phyloP scores from a whole-genome alignment of 1,139 yeast genomes.

The Debaryomyces fabryi region DNA sequence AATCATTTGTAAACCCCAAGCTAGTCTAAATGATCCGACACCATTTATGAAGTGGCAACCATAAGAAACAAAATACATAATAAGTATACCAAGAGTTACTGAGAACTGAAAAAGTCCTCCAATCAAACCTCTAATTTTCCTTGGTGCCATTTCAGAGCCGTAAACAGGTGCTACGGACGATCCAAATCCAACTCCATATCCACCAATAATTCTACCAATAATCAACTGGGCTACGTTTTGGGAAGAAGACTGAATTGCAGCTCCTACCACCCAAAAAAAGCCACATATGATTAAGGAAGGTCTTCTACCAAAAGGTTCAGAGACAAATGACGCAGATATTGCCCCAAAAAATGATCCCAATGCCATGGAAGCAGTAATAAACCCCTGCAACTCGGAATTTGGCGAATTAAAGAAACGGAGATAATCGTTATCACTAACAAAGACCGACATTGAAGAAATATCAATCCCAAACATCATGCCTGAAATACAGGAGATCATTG shows the following conservation, averaged over 20 bases:
- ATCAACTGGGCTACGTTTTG: slow-evolving; percentile 39
- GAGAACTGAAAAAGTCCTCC: slow-evolving; percentile 49
- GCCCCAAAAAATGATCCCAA: slow-evolving; percentile 41
- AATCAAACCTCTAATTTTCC: slow-evolving; percentile 53
- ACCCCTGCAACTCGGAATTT: slow-evolving; percentile 28
- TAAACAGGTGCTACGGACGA: slow-evolving; percentile 62
- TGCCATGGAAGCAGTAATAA: slow-evolving; percentile 39
- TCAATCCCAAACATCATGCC: slow-evolving; percentile 65
- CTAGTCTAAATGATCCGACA: slow-evolving; percentile 47
- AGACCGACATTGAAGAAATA: slow-evolving; percentile 61
- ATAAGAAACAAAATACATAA: slow-evolving; percentile 41
- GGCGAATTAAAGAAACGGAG: slow-evolving; percentile 9
- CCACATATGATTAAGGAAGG: slow-evolving; percentile 31
- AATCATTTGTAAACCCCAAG: slow-evolving; percentile 57
- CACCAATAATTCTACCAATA: slow-evolving; percentile 55
- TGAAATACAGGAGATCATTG: slow-evolving; percentile 48
- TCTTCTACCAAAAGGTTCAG: slow-evolving; percentile 42
- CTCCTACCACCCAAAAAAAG: slow-evolving; percentile 35
- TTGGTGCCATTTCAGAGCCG: slow-evolving; percentile 56
- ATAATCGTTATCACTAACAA: slow-evolving; percentile 48
- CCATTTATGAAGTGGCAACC: slow-evolving; percentile 41
- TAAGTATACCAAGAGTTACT: slow-evolving; percentile 42
- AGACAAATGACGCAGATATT: slow-evolving; percentile 29
- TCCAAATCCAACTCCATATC: slow-evolving; percentile 61
- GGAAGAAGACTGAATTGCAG: slow-evolving; percentile 35